A percentile compares a stretch with the other conserved stretches of the same genome.
These are phyloP conservation scores for Handroanthus guayacan DNA, from an alignment of 257 asterid species.

Conservation along the genomic window DNA sequence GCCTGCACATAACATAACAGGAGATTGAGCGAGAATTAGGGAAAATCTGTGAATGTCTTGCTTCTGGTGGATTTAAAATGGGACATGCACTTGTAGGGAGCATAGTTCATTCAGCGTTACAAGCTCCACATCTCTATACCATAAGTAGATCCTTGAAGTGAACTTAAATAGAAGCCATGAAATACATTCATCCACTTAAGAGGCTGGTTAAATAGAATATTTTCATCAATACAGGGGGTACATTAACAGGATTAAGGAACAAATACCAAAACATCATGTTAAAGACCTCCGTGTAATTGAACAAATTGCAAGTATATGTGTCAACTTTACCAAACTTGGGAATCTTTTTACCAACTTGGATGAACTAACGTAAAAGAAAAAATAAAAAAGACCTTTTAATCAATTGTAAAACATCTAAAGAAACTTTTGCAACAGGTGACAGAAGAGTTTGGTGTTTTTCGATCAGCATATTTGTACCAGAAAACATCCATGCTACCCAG, in stretches of 20 bases:
- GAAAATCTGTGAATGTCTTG: not conserved
- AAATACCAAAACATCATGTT: not conserved
- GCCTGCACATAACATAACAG: conserved; percentile 54
- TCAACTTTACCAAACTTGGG: not conserved
- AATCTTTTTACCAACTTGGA: not conserved
- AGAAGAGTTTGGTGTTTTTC: not conserved
- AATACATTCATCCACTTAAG: not conserved
- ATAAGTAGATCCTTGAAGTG: not conserved
- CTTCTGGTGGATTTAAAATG: too few species aligned
- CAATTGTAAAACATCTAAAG: not conserved
- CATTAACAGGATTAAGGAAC: not conserved
- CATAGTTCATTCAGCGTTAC: not conserved
- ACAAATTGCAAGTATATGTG: not conserved
- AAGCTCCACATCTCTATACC: too few species aligned
- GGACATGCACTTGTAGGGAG: too few species aligned
- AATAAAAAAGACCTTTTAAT: too few species aligned
- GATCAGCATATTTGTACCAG: not conserved
- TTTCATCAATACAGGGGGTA: not conserved
- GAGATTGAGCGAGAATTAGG: conserved; percentile 27
- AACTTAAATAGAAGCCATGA: not conserved
- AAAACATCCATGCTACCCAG: not conserved
- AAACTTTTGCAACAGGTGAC: not conserved
- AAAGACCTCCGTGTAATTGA: not conserved
- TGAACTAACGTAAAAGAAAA: too few species aligned
- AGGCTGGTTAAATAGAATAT: not conserved